Evolutionary conservation across 306 rosid species (phyloP).

Genomic region (Pyrus communis): DNA sequence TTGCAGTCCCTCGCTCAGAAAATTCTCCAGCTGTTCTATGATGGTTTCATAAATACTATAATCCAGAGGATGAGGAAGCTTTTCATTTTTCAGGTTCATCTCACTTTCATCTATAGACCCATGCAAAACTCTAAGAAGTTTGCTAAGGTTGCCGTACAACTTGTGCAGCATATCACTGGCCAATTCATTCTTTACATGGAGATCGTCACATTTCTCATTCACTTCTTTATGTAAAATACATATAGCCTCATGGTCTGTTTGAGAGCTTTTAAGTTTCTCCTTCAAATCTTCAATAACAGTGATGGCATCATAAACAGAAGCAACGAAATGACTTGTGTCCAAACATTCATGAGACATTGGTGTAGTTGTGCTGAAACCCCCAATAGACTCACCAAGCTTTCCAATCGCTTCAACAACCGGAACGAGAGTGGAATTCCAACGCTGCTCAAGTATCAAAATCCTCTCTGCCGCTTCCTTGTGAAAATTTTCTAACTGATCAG

Average conservation of each 20-base stretch:
- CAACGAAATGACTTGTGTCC: slow-evolving; percentile 27
- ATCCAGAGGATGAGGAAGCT: slow-evolving; percentile 50
- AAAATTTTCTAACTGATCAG: slow-evolving; percentile 51
- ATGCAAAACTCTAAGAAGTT: slow-evolving; percentile 37
- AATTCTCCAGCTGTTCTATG: slow-evolving; percentile 43
- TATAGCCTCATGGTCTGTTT: slow-evolving; percentile 38
- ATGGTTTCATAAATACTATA: slow-evolving; percentile 45
- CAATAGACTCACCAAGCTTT: slow-evolving; percentile 58
- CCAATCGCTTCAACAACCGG: slow-evolving; percentile 44
- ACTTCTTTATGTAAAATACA: slow-evolving; percentile 44
- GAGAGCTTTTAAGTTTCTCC: slow-evolving; percentile 54
- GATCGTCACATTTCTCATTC: slow-evolving; percentile 43
- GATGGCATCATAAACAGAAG: slow-evolving; percentile 52
- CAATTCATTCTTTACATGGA: slow-evolving; percentile 57
- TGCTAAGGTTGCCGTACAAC: slow-evolving; percentile 43
- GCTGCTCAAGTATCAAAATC: slow-evolving; percentile 50
- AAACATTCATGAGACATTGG: slow-evolving; percentile 17
- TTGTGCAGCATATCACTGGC: slow-evolving; percentile 40
- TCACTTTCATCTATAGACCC: slow-evolving; percentile 42
- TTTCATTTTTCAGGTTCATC: slow-evolving; percentile 30
- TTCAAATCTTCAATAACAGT: slow-evolving; percentile 57
- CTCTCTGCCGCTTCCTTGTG: slow-evolving; percentile 55
- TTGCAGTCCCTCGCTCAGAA: slow-evolving; percentile 44
- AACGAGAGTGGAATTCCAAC: slow-evolving; percentile 44
- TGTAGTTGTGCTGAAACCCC: slow-evolving; percentile 24